Evolutionary conservation across 1,284 basidiomycete genomes (phyloP), one percentile per base, ranked within the genome.

Genomic region (Somion occarium): DNA sequence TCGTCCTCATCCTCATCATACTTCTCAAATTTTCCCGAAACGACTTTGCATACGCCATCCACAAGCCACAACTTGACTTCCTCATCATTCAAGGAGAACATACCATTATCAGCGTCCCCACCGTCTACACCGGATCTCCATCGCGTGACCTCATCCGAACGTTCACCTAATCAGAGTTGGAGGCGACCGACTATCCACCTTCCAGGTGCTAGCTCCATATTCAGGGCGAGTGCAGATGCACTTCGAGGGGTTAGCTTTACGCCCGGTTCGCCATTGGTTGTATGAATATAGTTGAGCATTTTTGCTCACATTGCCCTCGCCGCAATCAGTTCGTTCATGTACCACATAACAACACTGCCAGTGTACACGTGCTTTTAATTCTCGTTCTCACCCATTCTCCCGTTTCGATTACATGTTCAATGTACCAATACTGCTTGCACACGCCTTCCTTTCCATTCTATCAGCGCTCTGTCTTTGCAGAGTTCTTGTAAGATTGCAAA

Each of bases 141-240:
- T 34, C 30, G 30, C 30, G 30, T 34, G 30, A 34, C 30, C 7
- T 34, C 30, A 34, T 34, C 30, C 15, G 30, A 34, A 34, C 30
- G 30, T 34, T 47, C 45, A 38, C 45, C 45, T 47, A 26, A 12
- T 20, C 44, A 20, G 41, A 45, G n/a, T 25, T 41, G 44, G 34
- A 46, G 23, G n/a, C 51, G n/a, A 37, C 23, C 55, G 24, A 51
- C 48, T n/a, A 52, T 50, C 20, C 52, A 48, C 34, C 12, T 57
- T 4, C 56, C 53, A n/a, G 42, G 38, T 18, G 44, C 54, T 19
- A 47, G 50, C 15, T 44, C 42, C 1, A 48, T 58, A 20, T 26
- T 56, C 26, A 46, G 42, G 15, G 54, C 47, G 23, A 50, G 56
- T 12, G 52, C 52, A 18, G 56, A 58, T 4, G 39, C 56, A 41